These are phyloP conservation scores for Acer saccharum DNA, from an alignment of 345 rosid species.

Conservation along the genomic window DNA sequence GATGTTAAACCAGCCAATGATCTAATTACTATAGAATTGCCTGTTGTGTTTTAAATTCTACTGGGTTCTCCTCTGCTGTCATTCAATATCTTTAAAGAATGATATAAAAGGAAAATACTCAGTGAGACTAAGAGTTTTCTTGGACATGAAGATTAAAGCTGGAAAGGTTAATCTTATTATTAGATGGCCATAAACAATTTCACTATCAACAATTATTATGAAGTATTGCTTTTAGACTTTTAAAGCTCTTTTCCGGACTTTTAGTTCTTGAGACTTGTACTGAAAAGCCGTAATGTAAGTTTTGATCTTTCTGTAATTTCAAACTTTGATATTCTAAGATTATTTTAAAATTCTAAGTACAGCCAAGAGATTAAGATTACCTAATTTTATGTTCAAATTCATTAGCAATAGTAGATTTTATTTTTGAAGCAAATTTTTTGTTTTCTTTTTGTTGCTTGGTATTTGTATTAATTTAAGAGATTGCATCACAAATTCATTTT, in stretches of 20 bases:
- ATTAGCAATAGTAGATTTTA: too few relatives aligned
- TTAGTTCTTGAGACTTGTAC: neutral
- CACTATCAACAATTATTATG: neutral
- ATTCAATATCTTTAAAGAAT: neutral
- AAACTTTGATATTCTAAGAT: neutral
- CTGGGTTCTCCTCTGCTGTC: too few relatives aligned
- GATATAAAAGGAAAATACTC: neutral
- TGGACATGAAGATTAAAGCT: constrained; percentile 14
- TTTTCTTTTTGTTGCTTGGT: too few relatives aligned
- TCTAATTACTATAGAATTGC: neutral
- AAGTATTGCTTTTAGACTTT: neutral
- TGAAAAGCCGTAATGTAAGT: neutral
- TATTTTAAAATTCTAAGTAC: too few relatives aligned
- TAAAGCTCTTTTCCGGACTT: neutral
- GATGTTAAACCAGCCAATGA: neutral
- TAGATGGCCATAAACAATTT: neutral
- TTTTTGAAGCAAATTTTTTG: too few relatives aligned
- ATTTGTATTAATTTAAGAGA: too few relatives aligned
- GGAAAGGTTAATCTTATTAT: neutral
- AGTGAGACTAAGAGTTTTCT: neutral
- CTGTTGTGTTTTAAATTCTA: neutral
- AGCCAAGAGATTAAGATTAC: too few relatives aligned
- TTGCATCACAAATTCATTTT: too few relatives aligned
- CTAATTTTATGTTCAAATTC: too few relatives aligned
- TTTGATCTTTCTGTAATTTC: neutral